Percentiles rank a stretch among this genome's conserved stretches.
These are phyloP conservation scores for Apiospora marii DNA, from an alignment of 2,329 filamentous ascomycete genomes.

Conservation along the genomic window DNA sequence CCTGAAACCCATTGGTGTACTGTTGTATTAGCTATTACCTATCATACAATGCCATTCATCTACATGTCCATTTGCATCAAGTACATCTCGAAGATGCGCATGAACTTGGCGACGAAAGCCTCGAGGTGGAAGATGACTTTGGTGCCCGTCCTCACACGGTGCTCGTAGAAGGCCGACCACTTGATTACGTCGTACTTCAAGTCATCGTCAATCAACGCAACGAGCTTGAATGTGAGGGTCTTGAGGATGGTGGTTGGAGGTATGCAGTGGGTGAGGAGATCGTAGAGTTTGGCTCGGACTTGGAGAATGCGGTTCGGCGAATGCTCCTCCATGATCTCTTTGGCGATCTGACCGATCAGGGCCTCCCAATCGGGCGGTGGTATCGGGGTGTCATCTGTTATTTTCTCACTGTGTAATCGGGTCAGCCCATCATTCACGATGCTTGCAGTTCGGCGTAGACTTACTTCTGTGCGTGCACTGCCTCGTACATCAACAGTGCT, in stretches of 20 bases:
- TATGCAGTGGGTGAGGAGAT: conserved; percentile 96
- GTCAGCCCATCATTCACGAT: conserved; percentile 40
- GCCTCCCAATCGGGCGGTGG: conserved; percentile 98
- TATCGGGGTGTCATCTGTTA: conserved; percentile 86
- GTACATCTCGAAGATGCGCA: conserved; percentile 93
- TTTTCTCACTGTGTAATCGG: conserved; percentile 74
- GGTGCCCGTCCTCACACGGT: conserved; percentile 87
- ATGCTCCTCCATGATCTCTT: conserved; percentile 91
- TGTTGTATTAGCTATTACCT: background rate
- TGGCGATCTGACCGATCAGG: conserved; percentile 86
- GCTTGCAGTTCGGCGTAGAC: conserved; percentile 40
- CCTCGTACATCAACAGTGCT: conserved; percentile 95
- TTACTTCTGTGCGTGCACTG: conserved; percentile 96
- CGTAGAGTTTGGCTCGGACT: conserved; percentile 94
- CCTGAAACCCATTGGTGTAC: too few species aligned
- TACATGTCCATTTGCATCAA: conserved; percentile 83
- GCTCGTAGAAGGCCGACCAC: conserved; percentile 98
- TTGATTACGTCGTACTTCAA: conserved; percentile 92
- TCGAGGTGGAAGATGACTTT: conserved; percentile 99
- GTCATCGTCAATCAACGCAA: conserved; percentile 85
- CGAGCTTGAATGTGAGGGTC: conserved; percentile 91
- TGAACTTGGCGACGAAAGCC: conserved; percentile 98
- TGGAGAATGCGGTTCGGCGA: conserved; percentile 88
- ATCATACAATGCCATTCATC: background rate
- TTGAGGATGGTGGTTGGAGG: conserved; percentile 93